These are phyloP conservation scores for Micractinium sp. DNA, from an alignment of 139 green algal genomes.

Conservation along the genomic window DNA sequence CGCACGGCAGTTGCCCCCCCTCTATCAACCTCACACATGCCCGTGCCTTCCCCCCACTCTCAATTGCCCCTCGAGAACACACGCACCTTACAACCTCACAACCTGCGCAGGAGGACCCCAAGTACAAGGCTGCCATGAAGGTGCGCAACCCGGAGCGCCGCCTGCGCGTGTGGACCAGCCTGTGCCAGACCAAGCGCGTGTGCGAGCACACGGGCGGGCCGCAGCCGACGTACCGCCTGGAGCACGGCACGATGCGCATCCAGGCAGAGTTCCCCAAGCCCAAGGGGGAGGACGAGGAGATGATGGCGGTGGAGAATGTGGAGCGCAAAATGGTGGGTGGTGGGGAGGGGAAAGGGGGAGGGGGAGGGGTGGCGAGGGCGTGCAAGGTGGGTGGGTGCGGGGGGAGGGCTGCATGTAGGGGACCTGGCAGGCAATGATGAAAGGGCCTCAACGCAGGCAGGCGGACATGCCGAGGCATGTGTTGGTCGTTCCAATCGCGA, in stretches of 20 bases:
- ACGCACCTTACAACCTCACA: too few relatives aligned
- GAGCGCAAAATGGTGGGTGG: slow-evolving; percentile 75
- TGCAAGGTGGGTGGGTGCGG: not conserved
- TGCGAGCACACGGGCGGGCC: slow-evolving; percentile 72
- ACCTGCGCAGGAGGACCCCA: slow-evolving; percentile 68
- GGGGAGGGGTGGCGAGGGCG: not conserved
- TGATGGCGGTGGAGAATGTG: slow-evolving; percentile 51
- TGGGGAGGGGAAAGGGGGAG: not conserved
- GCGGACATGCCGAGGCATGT: too few relatives aligned
- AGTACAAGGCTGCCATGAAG: slow-evolving; percentile 68
- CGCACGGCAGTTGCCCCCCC: too few relatives aligned
- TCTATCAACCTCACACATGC: not conserved
- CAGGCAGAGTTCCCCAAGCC: slow-evolving; percentile 88
- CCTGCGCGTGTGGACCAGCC: slow-evolving; percentile 69
- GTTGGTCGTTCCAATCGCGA: too few relatives aligned
- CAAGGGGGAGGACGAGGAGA: slow-evolving; percentile 75
- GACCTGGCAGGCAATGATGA: too few relatives aligned
- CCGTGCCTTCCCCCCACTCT: not conserved
- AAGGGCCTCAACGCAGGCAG: too few relatives aligned
- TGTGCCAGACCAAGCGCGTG: slow-evolving; percentile 61
- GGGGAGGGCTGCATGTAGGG: not conserved
- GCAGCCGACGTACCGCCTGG: slow-evolving; percentile 90
- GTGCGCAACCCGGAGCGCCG: slow-evolving; percentile 78
- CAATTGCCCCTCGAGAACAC: not conserved
- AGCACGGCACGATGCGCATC: slow-evolving; percentile 83